These are phyloP conservation scores for Polyplosphaeria fusca DNA, from an alignment of 495 filamentous ascomycete species.

Conservation along the genomic window DNA sequence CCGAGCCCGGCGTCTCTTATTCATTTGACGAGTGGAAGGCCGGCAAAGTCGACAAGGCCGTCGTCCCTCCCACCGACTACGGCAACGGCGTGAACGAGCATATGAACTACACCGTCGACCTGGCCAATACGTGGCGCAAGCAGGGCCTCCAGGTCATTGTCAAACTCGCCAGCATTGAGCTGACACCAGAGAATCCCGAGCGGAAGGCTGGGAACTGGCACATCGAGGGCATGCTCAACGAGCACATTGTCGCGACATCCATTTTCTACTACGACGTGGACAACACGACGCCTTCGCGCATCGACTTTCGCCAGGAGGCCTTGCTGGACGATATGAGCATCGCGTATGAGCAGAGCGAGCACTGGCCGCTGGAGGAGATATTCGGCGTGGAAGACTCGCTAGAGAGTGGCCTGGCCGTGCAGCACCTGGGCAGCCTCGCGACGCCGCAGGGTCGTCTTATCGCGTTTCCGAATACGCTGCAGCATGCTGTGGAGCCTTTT, in stretches of 20 bases:
- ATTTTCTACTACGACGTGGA: constrained; percentile 50
- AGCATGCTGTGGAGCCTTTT: constrained; percentile 32
- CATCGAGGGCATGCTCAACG: constrained; percentile 35
- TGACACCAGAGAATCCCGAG: constrained; percentile 55
- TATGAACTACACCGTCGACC: constrained; percentile 15
- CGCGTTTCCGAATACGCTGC: constrained; percentile 35
- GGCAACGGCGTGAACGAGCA: too few relatives aligned
- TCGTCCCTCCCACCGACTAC: neutral
- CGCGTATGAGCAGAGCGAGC: constrained; percentile 5
- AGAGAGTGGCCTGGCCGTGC: neutral
- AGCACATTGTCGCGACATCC: constrained; percentile 36
- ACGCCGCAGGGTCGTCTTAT: constrained; percentile 25
- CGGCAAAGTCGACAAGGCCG: neutral
- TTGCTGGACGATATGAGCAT: constrained; percentile 26
- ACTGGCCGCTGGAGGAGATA: neutral
- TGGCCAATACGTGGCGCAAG: constrained; percentile 34
- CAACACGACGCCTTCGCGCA: constrained; percentile 55
- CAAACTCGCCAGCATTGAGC: constrained; percentile 59
- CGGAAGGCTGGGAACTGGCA: constrained; percentile 51
- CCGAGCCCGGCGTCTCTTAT: neutral
- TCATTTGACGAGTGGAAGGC: neutral
- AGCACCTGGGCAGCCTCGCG: neutral
- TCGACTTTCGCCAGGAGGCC: constrained; percentile 47
- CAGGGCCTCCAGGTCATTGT: constrained; percentile 59
- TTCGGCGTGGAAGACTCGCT: neutral